Conservation (phyloP, 257 asterid genomes). For the Primulina tabacum region DNA sequence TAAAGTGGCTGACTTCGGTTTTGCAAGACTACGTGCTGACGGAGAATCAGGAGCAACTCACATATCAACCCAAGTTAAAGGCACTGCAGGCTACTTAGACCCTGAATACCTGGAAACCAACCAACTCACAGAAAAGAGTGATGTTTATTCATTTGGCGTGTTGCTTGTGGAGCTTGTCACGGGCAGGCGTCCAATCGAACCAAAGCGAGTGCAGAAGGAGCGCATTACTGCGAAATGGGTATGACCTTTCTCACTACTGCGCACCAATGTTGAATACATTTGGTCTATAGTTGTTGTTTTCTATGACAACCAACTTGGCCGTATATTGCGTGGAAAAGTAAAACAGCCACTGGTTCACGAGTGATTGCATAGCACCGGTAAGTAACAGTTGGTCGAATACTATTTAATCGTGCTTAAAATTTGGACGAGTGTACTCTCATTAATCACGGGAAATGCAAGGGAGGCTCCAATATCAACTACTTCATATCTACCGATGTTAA, state of each 20-base stretch:
- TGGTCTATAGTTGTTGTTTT: too few species aligned
- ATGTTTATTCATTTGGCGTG: constrained; percentile 76
- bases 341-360: too few species aligned
- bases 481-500: too few species aligned
- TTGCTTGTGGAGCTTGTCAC: constrained; percentile 67
- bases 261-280: too few species aligned
- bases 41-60: constrained; percentile 54
- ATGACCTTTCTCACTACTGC: not conserved
- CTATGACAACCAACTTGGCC: too few species aligned
- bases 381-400: too few species aligned
- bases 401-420: too few species aligned
- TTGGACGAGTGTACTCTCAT: too few species aligned
- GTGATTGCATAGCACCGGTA: too few species aligned
- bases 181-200: constrained; percentile 58
- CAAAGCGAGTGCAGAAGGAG: constrained; percentile 33
- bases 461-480: too few species aligned
- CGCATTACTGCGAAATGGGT: constrained; percentile 65
- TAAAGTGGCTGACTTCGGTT: constrained; percentile 75
- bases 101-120: constrained; percentile 63
- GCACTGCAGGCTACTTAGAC: constrained; percentile 76
- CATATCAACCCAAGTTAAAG: constrained; percentile 63
- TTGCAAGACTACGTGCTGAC: constrained; percentile 45
- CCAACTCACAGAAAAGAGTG: constrained; percentile 71
- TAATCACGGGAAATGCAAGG: too few species aligned
- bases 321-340: too few species aligned